Base-by-base conservation (phyloP, 345 rosid genomes). In the Eucalyptus viminalis region DNA sequence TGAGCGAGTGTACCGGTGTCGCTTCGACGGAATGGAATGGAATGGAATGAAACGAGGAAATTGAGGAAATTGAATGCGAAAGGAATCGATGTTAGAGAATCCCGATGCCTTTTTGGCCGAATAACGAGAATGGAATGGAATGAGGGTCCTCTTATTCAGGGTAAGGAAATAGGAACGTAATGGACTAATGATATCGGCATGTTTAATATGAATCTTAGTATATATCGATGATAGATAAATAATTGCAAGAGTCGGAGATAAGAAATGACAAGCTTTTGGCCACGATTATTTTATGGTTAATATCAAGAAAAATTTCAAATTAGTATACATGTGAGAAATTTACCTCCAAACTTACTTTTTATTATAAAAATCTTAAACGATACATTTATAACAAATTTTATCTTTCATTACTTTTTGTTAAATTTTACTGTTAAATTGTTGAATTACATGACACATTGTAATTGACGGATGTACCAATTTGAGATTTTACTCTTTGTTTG, bases 291-390 rank as follows among this genome's bases (percentile, higher is more conserved):
- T 53, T 53, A 53, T 53, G 56, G 1, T 53, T 53, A 53, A 53
- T 7, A 53, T 19, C 1, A 1, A 53, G 0, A 19, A 53, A 53
- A 53, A 53, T 1, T 19, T 0, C 58, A 53, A 19, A 19, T 53
- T 53, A 53, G 11, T 53, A 53, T 53, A 53, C 4, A 19, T 8
- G 0, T 3, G 11, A 53, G 4, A 53, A 53, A 53, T 19, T 53
- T 19, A 53, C 0, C 56, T 19, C 10, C 0, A 53, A 53, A 19
- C 2, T 53, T 0, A 17, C 1, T 19, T 51, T 51, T 51, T 3
- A 51, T 0, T 2, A 50, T 0, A 50, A 50, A 14, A 50, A 1
- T 2, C 6, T 1, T 2, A 50, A 7, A 17, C 1, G 1, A 0
- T 51, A 53, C 4, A 17, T 0, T 53, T 53, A 0, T 19, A 19